These are phyloP conservation scores for Cicer bijugum DNA, from an alignment of 306 rosid species.

Conservation along the genomic window DNA sequence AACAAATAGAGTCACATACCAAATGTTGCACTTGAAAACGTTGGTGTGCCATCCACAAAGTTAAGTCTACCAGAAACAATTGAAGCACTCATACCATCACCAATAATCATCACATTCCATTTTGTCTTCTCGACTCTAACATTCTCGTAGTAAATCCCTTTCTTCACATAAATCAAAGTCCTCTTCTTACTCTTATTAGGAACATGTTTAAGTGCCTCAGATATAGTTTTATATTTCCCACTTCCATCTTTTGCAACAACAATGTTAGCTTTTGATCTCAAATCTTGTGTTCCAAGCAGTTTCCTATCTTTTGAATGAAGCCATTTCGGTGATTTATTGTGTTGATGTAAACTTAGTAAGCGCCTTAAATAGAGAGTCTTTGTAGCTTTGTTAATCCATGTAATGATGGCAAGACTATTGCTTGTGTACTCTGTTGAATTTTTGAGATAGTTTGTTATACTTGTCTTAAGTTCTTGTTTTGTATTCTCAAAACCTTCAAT, in stretches of 20 bases:
- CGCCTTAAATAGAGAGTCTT: slow-evolving; percentile 44
- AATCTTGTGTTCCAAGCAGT: slow-evolving; percentile 34
- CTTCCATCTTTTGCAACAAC: slow-evolving; percentile 66
- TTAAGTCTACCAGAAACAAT: slow-evolving; percentile 58
- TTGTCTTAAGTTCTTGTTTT: slow-evolving; percentile 32
- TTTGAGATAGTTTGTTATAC: slow-evolving; percentile 48
- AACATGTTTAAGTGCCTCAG: slow-evolving; percentile 65
- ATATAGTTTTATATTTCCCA: slow-evolving; percentile 60
- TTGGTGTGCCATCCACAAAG: slow-evolving; percentile 72
- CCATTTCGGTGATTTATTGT: slow-evolving; percentile 43
- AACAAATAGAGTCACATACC: slow-evolving; percentile 50
- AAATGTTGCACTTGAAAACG: slow-evolving; percentile 71
- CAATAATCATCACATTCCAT: slow-evolving; percentile 76
- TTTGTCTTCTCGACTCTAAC: slow-evolving; percentile 63
- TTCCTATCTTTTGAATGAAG: slow-evolving; percentile 44
- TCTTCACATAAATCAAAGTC: slow-evolving; percentile 70
- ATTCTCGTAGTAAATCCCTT: slow-evolving; percentile 67
- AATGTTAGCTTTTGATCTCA: slow-evolving; percentile 44
- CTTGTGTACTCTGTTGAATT: slow-evolving; percentile 69
- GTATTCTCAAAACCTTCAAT: slow-evolving; percentile 60
- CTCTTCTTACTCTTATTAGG: slow-evolving; percentile 56
- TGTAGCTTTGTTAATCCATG: slow-evolving; percentile 54
- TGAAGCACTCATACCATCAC: slow-evolving; percentile 72
- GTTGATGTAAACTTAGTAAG: slow-evolving; percentile 31
- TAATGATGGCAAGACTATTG: slow-evolving; percentile 76